phyloP scores from a whole-genome alignment of 106 monocot species.

The Platanthera guangdongensis region DNA sequence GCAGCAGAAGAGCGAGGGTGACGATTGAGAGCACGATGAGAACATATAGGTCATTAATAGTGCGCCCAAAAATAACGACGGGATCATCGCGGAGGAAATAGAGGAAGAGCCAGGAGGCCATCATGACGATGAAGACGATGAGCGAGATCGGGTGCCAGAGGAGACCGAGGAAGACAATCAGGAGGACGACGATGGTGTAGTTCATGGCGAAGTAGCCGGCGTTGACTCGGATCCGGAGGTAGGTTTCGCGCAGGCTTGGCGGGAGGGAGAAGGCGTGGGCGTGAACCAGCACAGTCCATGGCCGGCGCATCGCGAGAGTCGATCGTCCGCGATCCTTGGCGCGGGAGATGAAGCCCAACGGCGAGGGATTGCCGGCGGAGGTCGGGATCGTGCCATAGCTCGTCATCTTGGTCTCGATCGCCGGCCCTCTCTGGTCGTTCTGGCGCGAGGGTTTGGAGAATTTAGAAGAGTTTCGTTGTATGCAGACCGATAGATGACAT shows the following conservation, averaged over 20 bases:
- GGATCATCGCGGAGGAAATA: conserved; percentile 15
- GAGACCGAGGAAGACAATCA: conserved; percentile 56
- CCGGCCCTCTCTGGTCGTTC: background rate
- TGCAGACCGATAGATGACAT: too few relatives aligned
- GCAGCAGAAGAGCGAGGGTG: conserved; percentile 5
- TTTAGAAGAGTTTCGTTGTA: background rate
- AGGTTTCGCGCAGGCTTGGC: conserved; percentile 35
- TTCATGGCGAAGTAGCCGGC: conserved; percentile 65
- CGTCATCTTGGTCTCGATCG: conserved; percentile 14
- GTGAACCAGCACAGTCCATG: conserved; percentile 54
- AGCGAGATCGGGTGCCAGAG: conserved; percentile 59
- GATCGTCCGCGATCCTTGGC: conserved; percentile 47
- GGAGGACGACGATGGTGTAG: conserved; percentile 73
- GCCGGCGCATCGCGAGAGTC: conserved; percentile 46
- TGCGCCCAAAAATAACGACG: background rate
- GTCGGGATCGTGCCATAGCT: conserved; percentile 60
- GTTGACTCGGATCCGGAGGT: conserved; percentile 61
- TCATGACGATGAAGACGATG: conserved; percentile 11
- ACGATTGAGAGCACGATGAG: conserved; percentile 3
- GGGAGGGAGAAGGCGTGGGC: conserved; percentile 47
- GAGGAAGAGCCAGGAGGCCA: conserved; percentile 13
- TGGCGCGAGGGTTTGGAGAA: background rate
- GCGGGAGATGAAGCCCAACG: conserved; percentile 27
- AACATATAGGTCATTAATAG: conserved; percentile 2
- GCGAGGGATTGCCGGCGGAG: background rate